A percentile compares a stretch with the other conserved stretches of the same genome.
These are phyloP conservation scores for Brassica napus DNA, from an alignment of 345 rosid genomes.

Conservation along the genomic window DNA sequence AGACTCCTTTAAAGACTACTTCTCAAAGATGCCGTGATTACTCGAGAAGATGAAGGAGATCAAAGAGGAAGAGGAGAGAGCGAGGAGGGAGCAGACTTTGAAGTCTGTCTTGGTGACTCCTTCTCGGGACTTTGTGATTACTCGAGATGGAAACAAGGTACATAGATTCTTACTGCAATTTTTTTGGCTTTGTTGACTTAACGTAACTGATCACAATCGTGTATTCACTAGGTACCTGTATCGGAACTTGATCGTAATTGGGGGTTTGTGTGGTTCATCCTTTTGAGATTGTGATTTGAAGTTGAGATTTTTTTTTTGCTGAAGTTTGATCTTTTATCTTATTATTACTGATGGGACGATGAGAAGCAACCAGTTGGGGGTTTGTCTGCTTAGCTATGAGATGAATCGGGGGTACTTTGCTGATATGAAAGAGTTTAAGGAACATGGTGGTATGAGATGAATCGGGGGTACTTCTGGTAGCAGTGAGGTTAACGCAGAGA, in stretches of 20 bases:
- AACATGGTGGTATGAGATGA: constrained; percentile 68
- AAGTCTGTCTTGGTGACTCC: constrained; percentile 53
- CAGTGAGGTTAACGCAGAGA: constrained; percentile 36
- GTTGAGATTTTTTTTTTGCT: too few relatives aligned
- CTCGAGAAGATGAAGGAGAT: constrained; percentile 36
- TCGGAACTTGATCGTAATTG: constrained; percentile 48
- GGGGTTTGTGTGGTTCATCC: too few relatives aligned
- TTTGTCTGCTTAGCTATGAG: constrained; percentile 58
- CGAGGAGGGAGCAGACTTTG: constrained; percentile 59
- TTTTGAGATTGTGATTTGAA: too few relatives aligned
- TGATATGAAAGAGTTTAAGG: constrained; percentile 64
- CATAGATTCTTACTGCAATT: neutral
- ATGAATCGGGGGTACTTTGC: constrained; percentile 89
- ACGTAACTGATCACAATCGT: neutral
- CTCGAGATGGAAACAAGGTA: constrained; percentile 54
- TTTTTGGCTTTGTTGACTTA: too few relatives aligned
- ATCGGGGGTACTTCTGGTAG: constrained; percentile 53
- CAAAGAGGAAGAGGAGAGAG: constrained; percentile 63
- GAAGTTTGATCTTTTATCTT: too few relatives aligned
- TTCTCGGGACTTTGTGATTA: constrained; percentile 46
- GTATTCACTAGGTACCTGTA: constrained; percentile 33
- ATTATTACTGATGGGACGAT: too few relatives aligned
- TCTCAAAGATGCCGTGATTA: too few relatives aligned
- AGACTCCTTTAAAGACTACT: constrained; percentile 42
- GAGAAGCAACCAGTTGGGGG: too few relatives aligned